Evolutionary conservation across 345 rosid genomes (phyloP), one percentile per base, ranked within the genome.

Genomic region (Aegle marmelos): DNA sequence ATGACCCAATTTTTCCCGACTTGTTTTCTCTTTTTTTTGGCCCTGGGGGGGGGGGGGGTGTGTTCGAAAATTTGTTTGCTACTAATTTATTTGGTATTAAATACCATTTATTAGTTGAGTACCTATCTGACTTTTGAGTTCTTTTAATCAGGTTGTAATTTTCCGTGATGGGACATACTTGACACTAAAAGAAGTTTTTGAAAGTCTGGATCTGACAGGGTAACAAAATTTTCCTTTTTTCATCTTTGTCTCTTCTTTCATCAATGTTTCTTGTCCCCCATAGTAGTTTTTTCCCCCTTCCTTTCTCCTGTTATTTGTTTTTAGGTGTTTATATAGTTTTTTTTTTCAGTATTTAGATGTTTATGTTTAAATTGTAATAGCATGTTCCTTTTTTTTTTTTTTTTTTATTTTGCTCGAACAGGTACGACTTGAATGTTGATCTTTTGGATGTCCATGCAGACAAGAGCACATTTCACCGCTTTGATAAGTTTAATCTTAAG

Each of bases 401-500:
- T 36, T 57, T 72, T 65, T 63, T 0, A 33, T 34, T 71, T 79
- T 82, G 9, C 48, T 73, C 73, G 76, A 65, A 60, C 88, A 97
- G 99, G 87, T 86, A 94, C 87, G 98, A 97, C 82, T 81, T 97
- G 79, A 97, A 94, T 80, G 98, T 97, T 80, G 98, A 94, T 80
- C 98, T 97, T 80, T 85, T 97, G 88, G 99, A 97, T 86, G 99
- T 97, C 82, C 99, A 97, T 65, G 99, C 98, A 41, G 98, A 94
- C 91, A 97, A 97, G 87, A 97, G 98, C 86, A 97, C 99, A 25
- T 94, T 97, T 84, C 99, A 97, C 83, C 98, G 99, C 28, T 97
- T 97, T 88, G 99, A 94, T 80, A 97, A 97, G 91, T 94, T 97
- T 85, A 97, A 97, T 79, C 97, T 97, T 19, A 97, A 97, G 89